These are phyloP conservation scores for Protomyces pachydermus DNA, from an alignment of 1,139 yeast species.

Conservation along the genomic window DNA sequence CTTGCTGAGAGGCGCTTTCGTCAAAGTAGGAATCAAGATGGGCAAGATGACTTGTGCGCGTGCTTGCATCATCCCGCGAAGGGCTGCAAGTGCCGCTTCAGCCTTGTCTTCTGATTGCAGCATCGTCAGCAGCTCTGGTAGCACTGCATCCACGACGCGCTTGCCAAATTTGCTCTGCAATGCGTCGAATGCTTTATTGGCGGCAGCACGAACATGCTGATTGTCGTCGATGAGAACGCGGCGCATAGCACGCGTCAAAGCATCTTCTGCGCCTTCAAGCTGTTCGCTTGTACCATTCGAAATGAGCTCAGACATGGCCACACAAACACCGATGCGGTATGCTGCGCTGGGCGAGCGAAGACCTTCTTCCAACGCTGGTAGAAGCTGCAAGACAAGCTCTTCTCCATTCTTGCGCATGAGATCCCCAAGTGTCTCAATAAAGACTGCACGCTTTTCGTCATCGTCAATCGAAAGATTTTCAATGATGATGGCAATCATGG, in stretches of 20 bases:
- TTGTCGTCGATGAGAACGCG: constrained; percentile 72
- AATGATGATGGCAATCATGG: constrained; percentile 74
- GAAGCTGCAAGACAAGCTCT: constrained; percentile 71
- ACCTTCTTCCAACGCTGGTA: constrained; percentile 77
- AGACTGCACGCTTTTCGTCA: constrained; percentile 73
- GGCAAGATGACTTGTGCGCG: constrained; percentile 92
- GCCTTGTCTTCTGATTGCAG: constrained; percentile 59
- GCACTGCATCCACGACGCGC: constrained; percentile 75
- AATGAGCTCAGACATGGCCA: constrained; percentile 82
- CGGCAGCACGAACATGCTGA: constrained; percentile 75
- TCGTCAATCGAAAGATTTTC: constrained; percentile 76
- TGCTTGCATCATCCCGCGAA: constrained; percentile 87
- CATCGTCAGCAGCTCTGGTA: constrained; percentile 74
- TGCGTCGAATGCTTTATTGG: constrained; percentile 85
- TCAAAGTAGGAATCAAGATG: constrained; percentile 76
- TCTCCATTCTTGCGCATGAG: constrained; percentile 93
- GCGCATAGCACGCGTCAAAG: constrained; percentile 69
- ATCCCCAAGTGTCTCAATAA: constrained; percentile 92
- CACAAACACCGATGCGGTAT: constrained; percentile 93
- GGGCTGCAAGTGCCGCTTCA: constrained; percentile 76
- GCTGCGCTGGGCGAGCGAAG: constrained; percentile 61
- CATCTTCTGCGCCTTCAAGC: constrained; percentile 59
- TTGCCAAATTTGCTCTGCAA: constrained; percentile 72
- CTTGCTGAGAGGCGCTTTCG: constrained; percentile 73
- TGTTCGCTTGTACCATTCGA: constrained; percentile 65